Base-by-base conservation (phyloP, 192 early-diverging fungal genomes). In the Rhizophagus clarus region DNA sequence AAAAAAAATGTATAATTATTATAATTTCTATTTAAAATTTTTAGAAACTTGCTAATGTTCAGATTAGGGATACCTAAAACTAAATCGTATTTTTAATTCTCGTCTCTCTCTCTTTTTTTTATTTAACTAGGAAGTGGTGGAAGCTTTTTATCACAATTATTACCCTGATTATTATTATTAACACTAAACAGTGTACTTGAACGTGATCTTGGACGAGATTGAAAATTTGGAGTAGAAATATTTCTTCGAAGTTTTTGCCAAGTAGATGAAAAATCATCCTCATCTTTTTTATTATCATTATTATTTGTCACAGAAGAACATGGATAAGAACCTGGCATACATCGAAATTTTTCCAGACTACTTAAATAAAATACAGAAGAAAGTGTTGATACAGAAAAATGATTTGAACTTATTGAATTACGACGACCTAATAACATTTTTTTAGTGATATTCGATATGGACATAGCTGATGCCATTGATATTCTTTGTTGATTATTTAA, bases 181-280 rank as follows among this genome's bases (percentile, higher is more conserved):
- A 1, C 0, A 7, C 4, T 45, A 45, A 45, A 45, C 12, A 45
- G 12, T 12, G 60, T 37, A 17, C 22, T 28, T 29, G 42, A 20
- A 74, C 37, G 47, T 75, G 74, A 61, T 75, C 22, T 61, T 62
- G 29, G 5, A 75, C 31, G 40, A 32, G 26, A 29, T 63, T 76
- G 74, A 37, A 76, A 64, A 64, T 76, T 76, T 7, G 75, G 40
- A 1, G 61, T 64, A 26, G 75, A 76, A 37, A 76, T 45, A 17
- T 76, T 76, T 40, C 61, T 61, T 40, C 75, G 75, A 51, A 76
- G 37, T 61, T 76, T 63, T 64, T 63, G 75, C 56, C 70, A 72
- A 15, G 67, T 3, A 56, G 70, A 47, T 72, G 40, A 47, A 47
- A n/a, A 47, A 47, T 42, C 6, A 24, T 31, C 34, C n/a, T 72